These are phyloP conservation scores for Herpetomonas tarakana DNA, from an alignment of 208 protist genomes.

Conservation along the genomic window DNA sequence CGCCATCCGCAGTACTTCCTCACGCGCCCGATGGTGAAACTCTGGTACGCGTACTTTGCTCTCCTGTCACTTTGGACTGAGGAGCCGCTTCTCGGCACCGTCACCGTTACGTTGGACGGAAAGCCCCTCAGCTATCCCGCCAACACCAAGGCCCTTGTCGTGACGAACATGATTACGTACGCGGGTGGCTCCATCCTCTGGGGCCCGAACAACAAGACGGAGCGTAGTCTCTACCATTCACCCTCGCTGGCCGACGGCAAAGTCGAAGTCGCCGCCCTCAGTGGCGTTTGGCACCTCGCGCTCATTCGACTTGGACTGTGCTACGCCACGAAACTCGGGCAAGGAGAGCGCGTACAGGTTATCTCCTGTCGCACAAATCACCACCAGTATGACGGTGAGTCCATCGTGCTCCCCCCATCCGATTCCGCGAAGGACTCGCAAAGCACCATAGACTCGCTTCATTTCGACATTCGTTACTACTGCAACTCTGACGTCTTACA, in stretches of 20 bases:
- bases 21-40: conserved; percentile 43
- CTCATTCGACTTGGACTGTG: conserved; percentile 38
- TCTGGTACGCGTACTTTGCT: conserved; percentile 63
- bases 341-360: conserved; percentile 33
- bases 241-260: conserved; percentile 37
- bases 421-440: too few species aligned
- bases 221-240: conserved; percentile 9
- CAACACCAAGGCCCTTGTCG: conserved; percentile 45
- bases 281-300: conserved; percentile 56
- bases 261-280: conserved; percentile 41
- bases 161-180: conserved; percentile 59
- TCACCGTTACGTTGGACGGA: conserved; percentile 31
- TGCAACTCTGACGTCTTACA: neutral
- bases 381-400: conserved; percentile 60
- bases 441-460: too few species aligned
- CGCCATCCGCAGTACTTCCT: conserved; percentile 31
- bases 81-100: conserved; percentile 5
- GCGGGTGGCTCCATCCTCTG: conserved; percentile 50
- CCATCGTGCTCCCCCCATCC: conserved; percentile 7
- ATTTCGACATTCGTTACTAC: neutral
- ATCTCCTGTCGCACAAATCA: conserved; percentile 14
- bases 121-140: conserved; percentile 20
- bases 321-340: conserved; percentile 44
- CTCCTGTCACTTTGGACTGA: conserved; percentile 31
- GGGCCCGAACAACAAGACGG: conserved; percentile 14